These are phyloP conservation scores for Decorospora gaudefroyi DNA, from an alignment of 2,329 filamentous ascomycete genomes.

Conservation along the genomic window DNA sequence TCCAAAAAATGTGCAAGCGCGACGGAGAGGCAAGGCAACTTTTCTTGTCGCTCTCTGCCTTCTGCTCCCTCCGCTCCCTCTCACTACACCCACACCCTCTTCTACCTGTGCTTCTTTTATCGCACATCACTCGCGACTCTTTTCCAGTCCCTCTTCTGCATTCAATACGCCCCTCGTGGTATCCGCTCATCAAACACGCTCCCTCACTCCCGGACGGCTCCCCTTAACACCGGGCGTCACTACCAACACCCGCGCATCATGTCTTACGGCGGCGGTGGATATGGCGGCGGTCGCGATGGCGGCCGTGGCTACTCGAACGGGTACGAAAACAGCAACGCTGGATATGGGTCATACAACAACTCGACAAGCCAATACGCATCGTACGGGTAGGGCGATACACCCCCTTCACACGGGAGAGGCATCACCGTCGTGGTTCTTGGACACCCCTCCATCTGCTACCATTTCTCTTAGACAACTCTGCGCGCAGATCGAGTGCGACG, in stretches of 20 bases:
- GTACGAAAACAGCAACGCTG: slow-evolving; percentile 53
- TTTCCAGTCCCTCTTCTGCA: slow-evolving; percentile 31
- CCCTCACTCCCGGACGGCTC: slow-evolving; percentile 21
- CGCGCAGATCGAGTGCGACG: slow-evolving; percentile 37
- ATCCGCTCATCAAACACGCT: slow-evolving; percentile 26
- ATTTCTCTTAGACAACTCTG: slow-evolving; percentile 36
- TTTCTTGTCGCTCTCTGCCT: slow-evolving; percentile 28
- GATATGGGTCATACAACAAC: slow-evolving; percentile 52
- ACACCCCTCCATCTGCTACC: slow-evolving; percentile 37
- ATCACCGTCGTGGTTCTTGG: slow-evolving; percentile 45
- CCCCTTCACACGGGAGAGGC: slow-evolving; percentile 48
- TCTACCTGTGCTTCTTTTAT: slow-evolving; percentile 24
- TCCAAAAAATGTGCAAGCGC: slow-evolving; percentile 29
- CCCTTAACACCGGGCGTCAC: slow-evolving; percentile 40
- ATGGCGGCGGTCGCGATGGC: slow-evolving; percentile 53
- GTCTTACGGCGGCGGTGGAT: slow-evolving; percentile 66
- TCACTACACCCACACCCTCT: slow-evolving; percentile 24
- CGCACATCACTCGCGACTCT: slow-evolving; percentile 32
- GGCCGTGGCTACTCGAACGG: slow-evolving; percentile 60
- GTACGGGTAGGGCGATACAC: slow-evolving; percentile 50
- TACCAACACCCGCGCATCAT: slow-evolving; percentile 56
- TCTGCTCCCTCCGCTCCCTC: slow-evolving; percentile 20
- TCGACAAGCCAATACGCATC: slow-evolving; percentile 53
- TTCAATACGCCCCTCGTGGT: slow-evolving; percentile 19
- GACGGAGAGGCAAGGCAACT: slow-evolving; percentile 30